Evolutionary conservation across 768 basidiomycete species (phyloP), one percentile per base, ranked within the genome.

Genomic region (Arthromyces matolae): DNA sequence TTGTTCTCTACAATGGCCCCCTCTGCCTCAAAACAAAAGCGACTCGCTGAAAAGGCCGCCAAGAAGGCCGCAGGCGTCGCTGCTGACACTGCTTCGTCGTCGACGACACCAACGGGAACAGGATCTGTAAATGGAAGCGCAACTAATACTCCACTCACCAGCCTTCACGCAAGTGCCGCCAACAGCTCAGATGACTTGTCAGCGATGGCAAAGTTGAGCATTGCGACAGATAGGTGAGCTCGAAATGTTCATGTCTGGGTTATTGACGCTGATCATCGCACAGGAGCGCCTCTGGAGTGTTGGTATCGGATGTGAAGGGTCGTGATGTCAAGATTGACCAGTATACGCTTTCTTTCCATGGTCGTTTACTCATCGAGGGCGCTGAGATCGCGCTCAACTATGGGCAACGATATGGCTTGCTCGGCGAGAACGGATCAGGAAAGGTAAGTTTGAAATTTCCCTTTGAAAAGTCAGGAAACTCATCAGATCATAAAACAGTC

Each of bases 391-490:
- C 82, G 8, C 78, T 86, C 49, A 84, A 84, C 62, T 86, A 93
- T 57, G 92, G 92, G 0, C 89, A 94, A 62, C 73, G 91, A 55
- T 99, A 99, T 61, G 96, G 96, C 67, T 76, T 99, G 25, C 75
- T 99, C 34, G 95, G 95, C 29, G 93, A 97, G 67, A 98, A 99
- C 64, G 95, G 95, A 25, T 94, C 90, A n/a, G 95, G 95, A 72
- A 99, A 99, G 84, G 93, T 93, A 53, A 45, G 72, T 58, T 19
- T 32, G 13, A 28, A 24, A 29, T 22, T n/a, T 20, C 12, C 9
- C n/a, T 25, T 33, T 23, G 8, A 25, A n/a, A 32, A 13, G 8
- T 35, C 31, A 19, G 29, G 13, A 19, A 35, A 22, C 39, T 51
- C 19, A 49, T 14, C 5, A 9, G n/a, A 41, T 45, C 22, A 8